phyloP scores from a whole-genome alignment of 2,329 filamentous ascomycete genomes.

The Metarhizium anisopliae region DNA sequence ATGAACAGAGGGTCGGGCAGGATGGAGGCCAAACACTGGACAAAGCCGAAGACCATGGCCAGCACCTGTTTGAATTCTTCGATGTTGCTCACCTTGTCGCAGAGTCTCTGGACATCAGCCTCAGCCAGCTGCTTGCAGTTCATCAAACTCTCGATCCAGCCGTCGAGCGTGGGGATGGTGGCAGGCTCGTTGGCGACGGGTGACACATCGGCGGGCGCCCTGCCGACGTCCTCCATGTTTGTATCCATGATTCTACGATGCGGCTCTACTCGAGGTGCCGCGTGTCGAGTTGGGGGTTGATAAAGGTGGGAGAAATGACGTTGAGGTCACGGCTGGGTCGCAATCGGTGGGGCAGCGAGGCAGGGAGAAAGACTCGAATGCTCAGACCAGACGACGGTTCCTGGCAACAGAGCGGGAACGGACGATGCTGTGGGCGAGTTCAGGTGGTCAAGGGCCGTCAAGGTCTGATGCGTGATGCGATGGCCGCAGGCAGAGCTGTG shows the following conservation, averaged over 20 bases:
- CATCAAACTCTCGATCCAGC: conserved; percentile 99
- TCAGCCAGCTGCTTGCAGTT: conserved; percentile 96
- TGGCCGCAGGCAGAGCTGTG: neutral
- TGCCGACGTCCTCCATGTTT: conserved; percentile 97
- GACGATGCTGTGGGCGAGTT: neutral
- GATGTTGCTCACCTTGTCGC: conserved; percentile 71
- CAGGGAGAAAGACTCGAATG: conserved; percentile 1
- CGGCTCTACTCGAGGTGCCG: conserved; percentile 11
- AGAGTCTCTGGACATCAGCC: conserved; percentile 88
- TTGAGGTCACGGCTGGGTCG: conserved; percentile 17
- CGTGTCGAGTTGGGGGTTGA: conserved; percentile 9
- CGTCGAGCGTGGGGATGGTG: conserved; percentile 86
- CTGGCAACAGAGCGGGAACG: neutral
- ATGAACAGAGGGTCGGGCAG: neutral
- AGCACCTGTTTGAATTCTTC: conserved; percentile 1
- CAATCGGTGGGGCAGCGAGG: conserved; percentile 11
- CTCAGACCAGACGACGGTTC: neutral
- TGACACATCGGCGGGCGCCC: conserved; percentile 71
- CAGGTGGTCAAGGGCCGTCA: neutral
- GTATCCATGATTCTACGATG: conserved; percentile 62
- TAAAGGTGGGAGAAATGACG: conserved; percentile 18
- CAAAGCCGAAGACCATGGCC: neutral
- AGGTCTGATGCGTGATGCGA: neutral
- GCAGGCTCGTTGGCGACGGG: conserved; percentile 69
- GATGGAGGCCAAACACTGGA: neutral